phyloP scores from a whole-genome alignment of 1,284 basidiomycete species.

The Stygiomarasmius scandens region DNA sequence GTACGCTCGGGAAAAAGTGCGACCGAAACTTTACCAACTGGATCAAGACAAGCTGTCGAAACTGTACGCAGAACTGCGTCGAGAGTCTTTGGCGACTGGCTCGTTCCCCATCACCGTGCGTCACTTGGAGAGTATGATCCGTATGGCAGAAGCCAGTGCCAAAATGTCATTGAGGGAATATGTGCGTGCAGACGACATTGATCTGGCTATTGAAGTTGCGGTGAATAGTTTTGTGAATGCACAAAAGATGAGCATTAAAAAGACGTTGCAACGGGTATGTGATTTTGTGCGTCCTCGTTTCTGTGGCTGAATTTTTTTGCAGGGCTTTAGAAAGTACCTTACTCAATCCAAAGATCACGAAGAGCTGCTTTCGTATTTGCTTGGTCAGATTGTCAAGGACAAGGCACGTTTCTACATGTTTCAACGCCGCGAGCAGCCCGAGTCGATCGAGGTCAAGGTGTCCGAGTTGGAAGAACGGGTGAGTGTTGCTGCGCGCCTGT shows the following conservation, averaged over 20 bases:
- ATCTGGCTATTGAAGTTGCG: conserved; percentile 94
- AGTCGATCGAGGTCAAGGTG: conserved; percentile 72
- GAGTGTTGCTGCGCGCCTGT: too few relatives aligned
- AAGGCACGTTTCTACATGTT: conserved; percentile 85
- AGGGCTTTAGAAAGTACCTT: conserved; percentile 97
- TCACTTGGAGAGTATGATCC: conserved; percentile 98
- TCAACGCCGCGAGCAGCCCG: conserved; percentile 76
- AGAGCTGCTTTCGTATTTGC: conserved; percentile 91
- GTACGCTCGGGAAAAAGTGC: conserved; percentile 93
- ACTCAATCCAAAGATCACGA: conserved; percentile 94
- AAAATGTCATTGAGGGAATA: conserved; percentile 99
- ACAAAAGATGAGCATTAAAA: conserved; percentile 99
- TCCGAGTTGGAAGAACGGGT: conserved; percentile 84
- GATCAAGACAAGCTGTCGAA: conserved; percentile 95
- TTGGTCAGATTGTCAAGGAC: conserved; percentile 95
- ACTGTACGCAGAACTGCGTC: conserved; percentile 96
- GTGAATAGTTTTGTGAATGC: conserved; percentile 94
- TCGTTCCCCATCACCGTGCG: conserved; percentile 98
- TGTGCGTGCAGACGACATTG: conserved; percentile 95
- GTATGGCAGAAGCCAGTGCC: conserved; percentile 97
- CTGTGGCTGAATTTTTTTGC: conserved; percentile 9
- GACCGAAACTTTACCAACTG: conserved; percentile 91
- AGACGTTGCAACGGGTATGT: conserved; percentile 90
- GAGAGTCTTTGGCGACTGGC: conserved; percentile 95
- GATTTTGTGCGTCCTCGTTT: conserved; percentile 8